phyloP scores from a whole-genome alignment of 2,329 filamentous ascomycete species.

The Gnomoniopsis smithogilvyi region DNA sequence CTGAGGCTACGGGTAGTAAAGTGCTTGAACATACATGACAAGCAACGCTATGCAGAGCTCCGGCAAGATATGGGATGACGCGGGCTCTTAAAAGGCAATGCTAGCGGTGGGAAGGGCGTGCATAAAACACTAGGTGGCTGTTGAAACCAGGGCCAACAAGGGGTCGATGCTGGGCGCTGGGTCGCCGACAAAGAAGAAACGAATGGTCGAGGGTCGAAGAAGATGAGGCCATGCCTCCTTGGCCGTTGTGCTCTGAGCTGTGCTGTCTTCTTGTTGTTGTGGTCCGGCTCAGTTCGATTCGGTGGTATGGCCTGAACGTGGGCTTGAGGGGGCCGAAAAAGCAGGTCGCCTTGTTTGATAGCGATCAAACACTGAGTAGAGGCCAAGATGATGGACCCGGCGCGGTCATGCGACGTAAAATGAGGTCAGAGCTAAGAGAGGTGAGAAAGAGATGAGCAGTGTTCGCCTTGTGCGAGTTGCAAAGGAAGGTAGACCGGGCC shows the following conservation, averaged over 20 bases:
- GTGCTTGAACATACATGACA: neutral
- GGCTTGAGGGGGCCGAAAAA: neutral
- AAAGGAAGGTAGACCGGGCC: neutral
- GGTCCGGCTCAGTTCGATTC: no score
- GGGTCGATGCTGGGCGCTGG: neutral
- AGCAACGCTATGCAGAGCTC: neutral
- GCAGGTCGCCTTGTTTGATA: neutral
- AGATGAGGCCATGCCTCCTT: conserved; percentile 1
- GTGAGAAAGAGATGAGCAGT: neutral
- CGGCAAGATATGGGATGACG: neutral
- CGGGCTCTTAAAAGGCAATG: neutral
- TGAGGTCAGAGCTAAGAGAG: neutral
- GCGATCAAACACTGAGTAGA: neutral
- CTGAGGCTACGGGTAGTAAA: neutral
- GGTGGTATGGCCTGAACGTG: no score
- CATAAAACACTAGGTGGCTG: conserved; percentile 2
- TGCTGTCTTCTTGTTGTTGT: no score
- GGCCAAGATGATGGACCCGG: neutral
- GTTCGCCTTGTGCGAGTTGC: no score
- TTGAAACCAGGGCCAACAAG: neutral
- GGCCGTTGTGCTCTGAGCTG: no score
- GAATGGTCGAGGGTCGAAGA: neutral
- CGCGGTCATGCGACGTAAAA: neutral
- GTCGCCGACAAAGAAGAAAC: neutral
- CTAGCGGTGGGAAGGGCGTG: neutral